These are phyloP conservation scores for Gossypium stocksii DNA, from an alignment of 345 rosid species.

Conservation along the genomic window DNA sequence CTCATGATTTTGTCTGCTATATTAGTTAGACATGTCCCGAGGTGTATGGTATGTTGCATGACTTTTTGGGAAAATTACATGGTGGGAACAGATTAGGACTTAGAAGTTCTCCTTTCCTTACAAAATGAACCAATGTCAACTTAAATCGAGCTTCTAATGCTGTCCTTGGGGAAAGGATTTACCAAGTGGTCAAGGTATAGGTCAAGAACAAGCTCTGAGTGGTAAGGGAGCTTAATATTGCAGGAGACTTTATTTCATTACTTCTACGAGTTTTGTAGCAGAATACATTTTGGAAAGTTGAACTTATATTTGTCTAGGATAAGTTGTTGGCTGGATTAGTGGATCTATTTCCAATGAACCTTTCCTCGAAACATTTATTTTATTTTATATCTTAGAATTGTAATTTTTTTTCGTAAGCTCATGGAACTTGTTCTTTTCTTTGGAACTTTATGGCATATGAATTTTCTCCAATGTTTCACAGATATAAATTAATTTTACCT, in stretches of 20 bases:
- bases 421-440: background rate
- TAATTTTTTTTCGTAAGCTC: background rate
- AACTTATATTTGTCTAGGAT: background rate
- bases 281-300: background rate
- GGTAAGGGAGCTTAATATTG: constrained; percentile 2
- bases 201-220: background rate
- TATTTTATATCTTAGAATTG: background rate
- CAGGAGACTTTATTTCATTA: background rate
- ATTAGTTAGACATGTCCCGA: background rate
- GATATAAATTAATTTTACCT: background rate
- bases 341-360: background rate
- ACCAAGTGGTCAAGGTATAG: background rate
- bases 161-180: background rate
- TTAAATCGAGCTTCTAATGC: background rate
- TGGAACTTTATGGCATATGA: background rate
- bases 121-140: background rate
- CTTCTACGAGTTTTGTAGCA: background rate
- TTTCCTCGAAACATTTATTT: background rate
- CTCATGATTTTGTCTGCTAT: background rate
- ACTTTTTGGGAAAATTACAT: background rate
- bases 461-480: background rate
- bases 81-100: background rate
- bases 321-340: background rate
- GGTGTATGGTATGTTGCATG: background rate
- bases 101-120: background rate